Evolutionary conservation across 2,329 filamentous ascomycete genomes (phyloP), one percentile per base, ranked within the genome.

Genomic region (Sporothrix inflata): DNA sequence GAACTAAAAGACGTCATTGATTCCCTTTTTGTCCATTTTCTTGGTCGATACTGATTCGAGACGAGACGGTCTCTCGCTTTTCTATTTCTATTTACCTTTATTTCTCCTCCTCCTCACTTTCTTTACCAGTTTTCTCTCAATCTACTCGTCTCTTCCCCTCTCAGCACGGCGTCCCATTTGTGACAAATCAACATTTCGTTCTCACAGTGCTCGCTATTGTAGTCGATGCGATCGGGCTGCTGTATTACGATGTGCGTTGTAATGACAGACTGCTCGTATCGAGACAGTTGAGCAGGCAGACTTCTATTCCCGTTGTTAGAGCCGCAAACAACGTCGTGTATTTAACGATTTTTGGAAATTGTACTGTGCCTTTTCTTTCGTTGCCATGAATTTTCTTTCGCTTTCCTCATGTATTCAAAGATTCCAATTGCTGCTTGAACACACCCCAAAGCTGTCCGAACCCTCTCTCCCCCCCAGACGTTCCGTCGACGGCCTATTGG

Each of bases 1-100:
- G 3, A 34, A n/a, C 11, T 63, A 38, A 45, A 63, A 24, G 60
- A 63, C 60, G 60, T 63, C 60, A 63, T 63, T 42, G 60, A 45
- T 38, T 45, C n/a, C n/a, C 24, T 40, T 60, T 40, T 63, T 34
- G 27, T 30, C 16, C 14, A 34, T 45, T 45, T 27, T 45, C 8
- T 38, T 40, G 21, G 60, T 27, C 60, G n/a, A n/a, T 27, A 63
- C 21, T n/a, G 60, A 42, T n/a, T 16, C n/a, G 8, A 38, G 12
- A 27, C 6, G n/a, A 27, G 27, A 57, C 19, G 27, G 14, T 34
- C 53, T 19, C 27, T 57, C 4, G 1, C 4, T 42, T 14, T 57
- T 51, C 16, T 27, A 21, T 42, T 45, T 30, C 14, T 69, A 27
- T 47, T 40, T n/a, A 40, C 57, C n/a, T 53, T 21, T 53, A 4